Evolutionary conservation across 768 basidiomycete species (phyloP).

Genomic region (Cystobasidium onofrii): DNA sequence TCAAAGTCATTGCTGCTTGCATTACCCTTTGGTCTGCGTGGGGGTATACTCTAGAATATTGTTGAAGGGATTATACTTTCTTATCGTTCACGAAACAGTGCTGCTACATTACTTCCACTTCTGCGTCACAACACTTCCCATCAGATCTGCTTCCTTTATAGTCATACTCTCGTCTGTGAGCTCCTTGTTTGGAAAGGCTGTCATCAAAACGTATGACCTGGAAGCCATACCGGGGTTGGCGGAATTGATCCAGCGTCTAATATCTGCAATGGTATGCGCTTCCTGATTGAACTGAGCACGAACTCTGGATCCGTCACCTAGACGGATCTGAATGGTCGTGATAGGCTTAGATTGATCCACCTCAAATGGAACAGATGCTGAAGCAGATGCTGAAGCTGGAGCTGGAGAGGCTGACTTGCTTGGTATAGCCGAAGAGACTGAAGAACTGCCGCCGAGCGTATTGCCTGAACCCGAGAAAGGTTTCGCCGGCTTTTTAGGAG

Average conservation of each 20-base stretch:
- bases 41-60: too few relatives aligned
- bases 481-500: constrained; percentile 50
- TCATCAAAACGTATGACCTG: constrained; percentile 67
- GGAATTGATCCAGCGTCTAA: constrained; percentile 83
- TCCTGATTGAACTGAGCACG: constrained; percentile 73
- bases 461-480: constrained; percentile 68
- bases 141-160: constrained; percentile 62
- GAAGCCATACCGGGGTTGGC: constrained; percentile 60
- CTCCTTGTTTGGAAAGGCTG: constrained; percentile 75
- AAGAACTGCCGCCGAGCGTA: constrained; percentile 71
- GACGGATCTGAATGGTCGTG: constrained; percentile 78
- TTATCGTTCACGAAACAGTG: too few relatives aligned
- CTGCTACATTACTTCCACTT: constrained; percentile 47
- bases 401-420: constrained; percentile 37
- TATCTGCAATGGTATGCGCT: constrained; percentile 75
- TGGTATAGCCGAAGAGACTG: constrained; percentile 44
- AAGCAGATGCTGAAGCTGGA: constrained; percentile 29
- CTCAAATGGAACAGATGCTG: constrained; percentile 56
- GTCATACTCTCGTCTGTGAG: constrained; percentile 61
- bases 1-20: too few relatives aligned
- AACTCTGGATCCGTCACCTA: constrained; percentile 80
- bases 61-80: too few relatives aligned
- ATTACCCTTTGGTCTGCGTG: too few relatives aligned
- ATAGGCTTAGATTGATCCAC: constrained; percentile 74
- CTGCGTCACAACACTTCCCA: constrained; percentile 78